phyloP scores from a whole-genome alignment of 805 yeast genomes.

The Brettanomyces anomalus region DNA sequence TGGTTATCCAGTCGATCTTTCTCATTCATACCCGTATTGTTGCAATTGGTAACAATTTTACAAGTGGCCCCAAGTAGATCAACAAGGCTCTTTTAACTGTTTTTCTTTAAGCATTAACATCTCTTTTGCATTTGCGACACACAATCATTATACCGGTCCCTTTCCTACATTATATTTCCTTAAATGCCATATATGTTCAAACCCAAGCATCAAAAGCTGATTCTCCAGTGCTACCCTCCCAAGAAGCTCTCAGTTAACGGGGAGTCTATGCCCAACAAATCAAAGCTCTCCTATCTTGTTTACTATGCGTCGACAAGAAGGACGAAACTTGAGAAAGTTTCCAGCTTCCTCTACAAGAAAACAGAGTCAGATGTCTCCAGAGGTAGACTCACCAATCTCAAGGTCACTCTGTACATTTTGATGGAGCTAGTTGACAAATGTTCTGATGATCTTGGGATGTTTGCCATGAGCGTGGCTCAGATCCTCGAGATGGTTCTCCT shows the following conservation, averaged over 20 bases:
- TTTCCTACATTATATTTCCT: no score
- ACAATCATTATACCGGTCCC: no score
- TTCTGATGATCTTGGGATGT: conserved; percentile 73
- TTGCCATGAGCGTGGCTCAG: conserved; percentile 59
- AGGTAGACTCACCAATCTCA: conserved; percentile 66
- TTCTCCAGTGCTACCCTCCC: conserved; percentile 91
- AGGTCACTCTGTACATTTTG: conserved; percentile 69
- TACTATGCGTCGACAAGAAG: conserved; percentile 89
- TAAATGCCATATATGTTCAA: conserved; percentile 7
- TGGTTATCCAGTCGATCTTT: no score
- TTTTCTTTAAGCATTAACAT: no score
- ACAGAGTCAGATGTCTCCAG: conserved; percentile 52
- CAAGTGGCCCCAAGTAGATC: no score
- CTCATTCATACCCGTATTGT: no score
- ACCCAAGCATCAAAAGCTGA: conserved; percentile 85
- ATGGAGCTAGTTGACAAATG: conserved; percentile 66
- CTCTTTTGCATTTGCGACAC: no score
- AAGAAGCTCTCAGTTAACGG: conserved; percentile 36
- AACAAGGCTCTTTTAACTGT: no score
- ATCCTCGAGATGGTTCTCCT: conserved; percentile 45
- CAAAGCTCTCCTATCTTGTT: conserved; percentile 79
- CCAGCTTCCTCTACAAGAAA: conserved; percentile 54
- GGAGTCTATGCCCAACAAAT: conserved; percentile 87
- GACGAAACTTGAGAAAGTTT: conserved; percentile 82
- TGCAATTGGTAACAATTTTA: no score